Evolutionary conservation across 257 asterid species (phyloP), one percentile per base, ranked within the genome.

Genomic region (Leptodermis oblonga): DNA sequence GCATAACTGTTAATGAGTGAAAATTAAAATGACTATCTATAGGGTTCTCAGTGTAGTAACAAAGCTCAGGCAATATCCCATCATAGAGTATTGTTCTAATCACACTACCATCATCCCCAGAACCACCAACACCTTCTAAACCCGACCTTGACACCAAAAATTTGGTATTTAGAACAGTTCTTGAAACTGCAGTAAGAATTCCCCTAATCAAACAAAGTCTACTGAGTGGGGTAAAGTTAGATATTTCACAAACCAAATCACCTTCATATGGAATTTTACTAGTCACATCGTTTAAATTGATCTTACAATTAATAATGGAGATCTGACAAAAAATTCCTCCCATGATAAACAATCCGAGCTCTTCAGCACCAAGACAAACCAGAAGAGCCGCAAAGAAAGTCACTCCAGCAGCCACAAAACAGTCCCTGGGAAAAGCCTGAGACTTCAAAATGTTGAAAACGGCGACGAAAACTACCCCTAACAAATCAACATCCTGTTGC

Each of bases 351-450:
- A 85, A 69, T 37, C 91, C 96, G 55, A 90, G 87, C 80, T 88
- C 97, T 41, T 81, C 82, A 1, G 80, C 60, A 70, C 86, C 77
- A 81, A 93, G 82, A 68, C 89, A 81, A 59, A 83, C 99, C 81
- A 81, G 97, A 82, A 93, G 79, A 39, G 95, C 96, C 8, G 94
- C 92, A 73, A 87, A 90, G 63, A 86, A 86, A 78, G 95, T 77
- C 78, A 93, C 99, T 55, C 99, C 97, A 63, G 99, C 99, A 9
- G 99, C 96, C 82, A 90, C 99, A 61, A 79, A 85, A 77, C 97
- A 87, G 74, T 93, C 99, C 86, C 97, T 90, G 15, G 97, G 82
- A 83, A 88, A 93, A 0, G 86, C 87, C 20, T 76, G 75, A 0
- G 96, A 90, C 60, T 75, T 88, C 84, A 93, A 80, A 71, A 90